Conservation (phyloP, 2,329 filamentous ascomycete species). For the Coleophoma crateriformis region DNA sequence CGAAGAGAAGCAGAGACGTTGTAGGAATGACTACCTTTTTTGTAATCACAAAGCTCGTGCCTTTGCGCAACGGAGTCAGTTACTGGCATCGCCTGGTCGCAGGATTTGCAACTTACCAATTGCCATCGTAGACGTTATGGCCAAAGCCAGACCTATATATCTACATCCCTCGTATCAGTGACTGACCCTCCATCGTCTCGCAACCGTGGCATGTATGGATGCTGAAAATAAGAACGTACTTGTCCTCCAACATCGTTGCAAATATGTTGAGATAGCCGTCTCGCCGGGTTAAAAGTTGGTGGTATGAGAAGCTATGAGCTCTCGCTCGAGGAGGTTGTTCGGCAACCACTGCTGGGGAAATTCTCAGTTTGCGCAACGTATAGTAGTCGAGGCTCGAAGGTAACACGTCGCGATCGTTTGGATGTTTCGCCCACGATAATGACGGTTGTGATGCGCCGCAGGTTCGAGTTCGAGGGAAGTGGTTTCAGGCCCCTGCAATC, state of each 20-base stretch:
- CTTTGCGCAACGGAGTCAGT: slow-evolving; percentile 36
- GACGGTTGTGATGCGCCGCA: neutral
- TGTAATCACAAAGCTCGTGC: slow-evolving; percentile 96
- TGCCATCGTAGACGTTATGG: slow-evolving; percentile 68
- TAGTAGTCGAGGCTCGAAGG: neutral
- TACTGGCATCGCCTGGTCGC: slow-evolving; percentile 4
- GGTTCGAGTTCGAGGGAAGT: neutral
- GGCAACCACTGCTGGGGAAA: slow-evolving; percentile 4
- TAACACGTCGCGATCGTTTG: slow-evolving; percentile 1
- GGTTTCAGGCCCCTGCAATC: neutral
- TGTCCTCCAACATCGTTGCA: slow-evolving; percentile 37
- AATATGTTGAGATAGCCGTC: slow-evolving; percentile 10
- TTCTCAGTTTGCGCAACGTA: slow-evolving; percentile 2
- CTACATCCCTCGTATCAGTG: slow-evolving; percentile 35
- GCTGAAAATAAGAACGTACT: slow-evolving; percentile 27
- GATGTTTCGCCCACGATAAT: neutral
- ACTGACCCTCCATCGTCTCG: slow-evolving; percentile 2
- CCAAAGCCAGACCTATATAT: slow-evolving; percentile 71
- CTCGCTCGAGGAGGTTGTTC: slow-evolving; percentile 13
- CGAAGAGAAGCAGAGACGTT: neutral
- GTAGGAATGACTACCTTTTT: slow-evolving; percentile 68
- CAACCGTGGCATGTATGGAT: neutral
- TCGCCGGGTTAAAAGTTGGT: slow-evolving; percentile 15
- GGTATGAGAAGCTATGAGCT: slow-evolving; percentile 13
- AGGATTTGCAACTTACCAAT: slow-evolving; percentile 53